Conservation (phyloP, 108 stramenopile genomes). For the Discostella pseudostelligera region DNA sequence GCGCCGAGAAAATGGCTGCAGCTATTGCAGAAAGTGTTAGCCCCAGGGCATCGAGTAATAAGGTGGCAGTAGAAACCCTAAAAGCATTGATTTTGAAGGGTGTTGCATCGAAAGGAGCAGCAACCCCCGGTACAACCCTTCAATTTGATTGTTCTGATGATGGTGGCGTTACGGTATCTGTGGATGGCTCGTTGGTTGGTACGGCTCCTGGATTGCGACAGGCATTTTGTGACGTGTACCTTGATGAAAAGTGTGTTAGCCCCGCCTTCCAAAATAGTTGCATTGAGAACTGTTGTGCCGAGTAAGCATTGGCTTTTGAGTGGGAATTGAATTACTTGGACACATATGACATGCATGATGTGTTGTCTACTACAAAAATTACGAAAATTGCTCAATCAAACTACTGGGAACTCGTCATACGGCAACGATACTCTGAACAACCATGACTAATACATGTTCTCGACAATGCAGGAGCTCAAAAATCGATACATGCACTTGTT, state of each 20-base stretch:
- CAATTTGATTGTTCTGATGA: conserved; percentile 47
- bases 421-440: too few species aligned
- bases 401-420: too few species aligned
- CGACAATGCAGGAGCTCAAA: too few species aligned
- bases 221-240: conserved; percentile 81
- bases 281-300: conserved; percentile 66
- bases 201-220: conserved; percentile 54
- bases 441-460: too few species aligned
- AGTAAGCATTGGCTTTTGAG: too few species aligned
- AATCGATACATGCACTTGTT: too few species aligned
- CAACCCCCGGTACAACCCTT: conserved; percentile 70
- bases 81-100: conserved; percentile 72
- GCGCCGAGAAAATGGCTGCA: conserved; percentile 81
- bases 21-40: conserved; percentile 81
- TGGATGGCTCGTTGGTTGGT: conserved; percentile 73
- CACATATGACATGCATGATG: not conserved
- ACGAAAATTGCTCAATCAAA: too few species aligned
- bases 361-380: too few species aligned
- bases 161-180: conserved; percentile 61
- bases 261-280: conserved; percentile 58
- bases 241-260: conserved; percentile 80
- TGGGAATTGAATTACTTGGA: too few species aligned
- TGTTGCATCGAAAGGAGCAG: conserved; percentile 59
- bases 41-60: conserved; percentile 56
- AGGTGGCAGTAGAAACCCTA: conserved; percentile 54